Evolutionary conservation across 2,329 filamentous ascomycete genomes (phyloP).

Genomic region (Exutisphaerella laricina): DNA sequence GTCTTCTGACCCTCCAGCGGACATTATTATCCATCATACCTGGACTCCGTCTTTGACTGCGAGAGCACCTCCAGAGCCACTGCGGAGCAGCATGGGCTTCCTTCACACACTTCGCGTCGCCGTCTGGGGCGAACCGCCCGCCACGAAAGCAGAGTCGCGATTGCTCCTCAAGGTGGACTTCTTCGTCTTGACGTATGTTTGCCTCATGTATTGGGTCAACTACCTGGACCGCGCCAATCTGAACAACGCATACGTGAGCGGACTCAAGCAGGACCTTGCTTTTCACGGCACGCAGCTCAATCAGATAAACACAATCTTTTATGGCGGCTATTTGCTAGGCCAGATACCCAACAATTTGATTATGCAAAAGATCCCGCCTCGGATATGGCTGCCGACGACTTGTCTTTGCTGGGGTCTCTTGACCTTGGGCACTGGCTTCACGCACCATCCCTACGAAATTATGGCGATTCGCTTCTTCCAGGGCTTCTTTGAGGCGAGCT

Average conservation of each 20-base stretch:
- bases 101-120: slow-evolving; percentile 21
- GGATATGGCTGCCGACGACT: slow-evolving; percentile 44
- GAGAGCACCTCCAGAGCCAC: no score
- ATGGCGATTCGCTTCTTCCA: slow-evolving; percentile 55
- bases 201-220: slow-evolving; percentile 35
- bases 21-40: no score
- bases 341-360: slow-evolving; percentile 59
- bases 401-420: slow-evolving; percentile 57
- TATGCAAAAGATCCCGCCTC: slow-evolving; percentile 57
- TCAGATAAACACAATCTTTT: slow-evolving; percentile 32
- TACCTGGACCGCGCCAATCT: slow-evolving; percentile 48
- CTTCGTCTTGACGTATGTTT: slow-evolving; percentile 36
- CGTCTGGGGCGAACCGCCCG: slow-evolving; percentile 25
- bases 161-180: slow-evolving; percentile 30
- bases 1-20: no score
- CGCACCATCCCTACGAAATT: slow-evolving; percentile 48
- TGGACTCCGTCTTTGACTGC: no score
- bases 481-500: slow-evolving; percentile 27
- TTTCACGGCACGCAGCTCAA: slow-evolving; percentile 49
- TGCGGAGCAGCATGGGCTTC: slow-evolving; percentile 21
- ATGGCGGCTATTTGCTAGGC: slow-evolving; percentile 45
- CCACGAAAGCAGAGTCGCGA: slow-evolving; percentile 22
- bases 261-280: slow-evolving; percentile 48
- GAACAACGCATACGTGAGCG: slow-evolving; percentile 51
- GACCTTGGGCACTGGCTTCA: slow-evolving; percentile 49